These are phyloP conservation scores for Chernovozyma aurita DNA, from an alignment of 1,139 yeast genomes.

Conservation along the genomic window DNA sequence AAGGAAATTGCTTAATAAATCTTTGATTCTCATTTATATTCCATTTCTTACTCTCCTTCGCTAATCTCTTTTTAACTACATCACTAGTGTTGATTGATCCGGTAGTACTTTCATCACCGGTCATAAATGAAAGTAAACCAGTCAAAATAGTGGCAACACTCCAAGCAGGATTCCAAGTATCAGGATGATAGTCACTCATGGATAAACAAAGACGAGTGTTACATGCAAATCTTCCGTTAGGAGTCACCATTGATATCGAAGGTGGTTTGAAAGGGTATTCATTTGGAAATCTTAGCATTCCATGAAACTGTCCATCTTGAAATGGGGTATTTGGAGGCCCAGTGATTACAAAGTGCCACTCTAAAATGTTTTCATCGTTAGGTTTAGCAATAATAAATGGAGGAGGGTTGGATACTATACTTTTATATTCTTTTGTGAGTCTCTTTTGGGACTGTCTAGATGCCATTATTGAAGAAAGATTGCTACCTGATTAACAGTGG, in stretches of 20 bases:
- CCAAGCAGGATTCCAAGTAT: conserved; percentile 96
- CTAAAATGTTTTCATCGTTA: conserved; percentile 67
- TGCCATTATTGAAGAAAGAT: conserved; percentile 25
- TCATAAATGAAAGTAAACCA: conserved; percentile 86
- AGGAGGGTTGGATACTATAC: conserved; percentile 70
- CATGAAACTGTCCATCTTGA: conserved; percentile 85
- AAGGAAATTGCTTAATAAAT: conserved; percentile 67
- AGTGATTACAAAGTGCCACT: conserved; percentile 74
- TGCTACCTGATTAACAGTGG: background rate
- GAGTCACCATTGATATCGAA: conserved; percentile 83
- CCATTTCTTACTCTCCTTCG: conserved; percentile 58
- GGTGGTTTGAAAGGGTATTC: conserved; percentile 95
- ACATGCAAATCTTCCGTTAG: conserved; percentile 75
- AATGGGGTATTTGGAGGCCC: conserved; percentile 91
- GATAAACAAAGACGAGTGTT: conserved; percentile 79
- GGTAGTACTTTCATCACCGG: conserved; percentile 41
- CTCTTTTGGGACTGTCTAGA: conserved; percentile 49
- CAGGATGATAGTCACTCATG: conserved; percentile 92
- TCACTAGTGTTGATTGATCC: conserved; percentile 37
- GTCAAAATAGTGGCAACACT: conserved; percentile 80
- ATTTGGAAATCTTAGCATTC: conserved; percentile 74
- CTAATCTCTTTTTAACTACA: conserved; percentile 31
- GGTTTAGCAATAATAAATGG: conserved; percentile 84
- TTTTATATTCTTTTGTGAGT: conserved; percentile 75
- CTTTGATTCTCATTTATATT: conserved; percentile 52